phyloP scores from a whole-genome alignment of 768 basidiomycete species.

The Lentinula edodes region DNA sequence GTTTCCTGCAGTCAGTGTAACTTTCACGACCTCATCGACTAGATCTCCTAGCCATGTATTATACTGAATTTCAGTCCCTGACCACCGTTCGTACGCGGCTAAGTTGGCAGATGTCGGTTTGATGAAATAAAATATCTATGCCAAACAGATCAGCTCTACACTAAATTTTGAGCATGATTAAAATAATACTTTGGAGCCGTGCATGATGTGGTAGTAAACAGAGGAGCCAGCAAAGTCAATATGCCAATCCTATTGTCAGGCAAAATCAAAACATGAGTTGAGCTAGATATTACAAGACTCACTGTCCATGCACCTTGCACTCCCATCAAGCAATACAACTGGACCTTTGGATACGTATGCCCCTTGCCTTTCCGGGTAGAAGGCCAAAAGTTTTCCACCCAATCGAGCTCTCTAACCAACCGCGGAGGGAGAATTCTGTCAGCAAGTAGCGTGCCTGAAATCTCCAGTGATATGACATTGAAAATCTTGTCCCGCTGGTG shows the following conservation, averaged over 20 bases:
- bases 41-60: constrained; percentile 89
- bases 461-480: constrained; percentile 94
- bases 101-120: constrained; percentile 83
- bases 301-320: constrained; percentile 93
- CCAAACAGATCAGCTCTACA: background rate
- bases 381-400: constrained; percentile 98
- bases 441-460: constrained; percentile 79
- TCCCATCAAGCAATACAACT: constrained; percentile 96
- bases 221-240: constrained; percentile 97
- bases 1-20: constrained; percentile 70
- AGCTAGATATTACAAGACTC: constrained; percentile 21
- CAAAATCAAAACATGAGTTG: background rate
- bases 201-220: constrained; percentile 94
- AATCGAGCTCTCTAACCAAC: constrained; percentile 85
- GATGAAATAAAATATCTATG: constrained; percentile 93
- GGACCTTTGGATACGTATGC: constrained; percentile 85
- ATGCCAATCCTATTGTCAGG: constrained; percentile 83
- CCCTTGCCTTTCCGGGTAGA: constrained; percentile 66
- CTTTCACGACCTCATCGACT: constrained; percentile 87
- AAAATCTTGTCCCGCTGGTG: constrained; percentile 76
- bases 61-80: constrained; percentile 85
- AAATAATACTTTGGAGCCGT: constrained; percentile 66
- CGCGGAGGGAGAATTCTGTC: constrained; percentile 78
- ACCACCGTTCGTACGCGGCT: constrained; percentile 90
- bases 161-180: background rate